phyloP scores from a whole-genome alignment of 148 eudicot genomes.

The Dianthus caryophyllus region DNA sequence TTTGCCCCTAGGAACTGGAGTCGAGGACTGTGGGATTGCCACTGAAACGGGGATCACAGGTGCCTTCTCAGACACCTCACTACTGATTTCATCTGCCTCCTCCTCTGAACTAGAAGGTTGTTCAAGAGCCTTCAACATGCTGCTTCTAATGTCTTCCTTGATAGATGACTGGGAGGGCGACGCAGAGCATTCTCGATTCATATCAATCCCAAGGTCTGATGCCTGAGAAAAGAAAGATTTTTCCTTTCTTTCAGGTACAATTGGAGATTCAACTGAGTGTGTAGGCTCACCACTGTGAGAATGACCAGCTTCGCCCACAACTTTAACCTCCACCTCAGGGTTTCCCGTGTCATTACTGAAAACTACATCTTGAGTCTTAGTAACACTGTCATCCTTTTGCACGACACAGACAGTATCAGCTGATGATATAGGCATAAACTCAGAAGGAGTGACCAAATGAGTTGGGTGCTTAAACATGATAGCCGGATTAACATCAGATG shows the following conservation, averaged over 20 bases:
- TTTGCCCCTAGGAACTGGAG: constrained; percentile 46
- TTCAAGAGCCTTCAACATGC: constrained; percentile 42
- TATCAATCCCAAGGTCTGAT: constrained; percentile 72
- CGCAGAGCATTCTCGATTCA: constrained; percentile 57
- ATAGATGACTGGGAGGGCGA: constrained; percentile 47
- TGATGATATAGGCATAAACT: constrained; percentile 76
- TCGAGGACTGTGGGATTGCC: constrained; percentile 28
- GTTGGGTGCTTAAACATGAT: constrained; percentile 81
- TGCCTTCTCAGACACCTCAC: constrained; percentile 37
- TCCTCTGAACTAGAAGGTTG: constrained; percentile 49
- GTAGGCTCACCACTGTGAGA: constrained; percentile 42
- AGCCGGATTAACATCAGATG: constrained; percentile 46
- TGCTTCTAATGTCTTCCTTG: constrained; percentile 51
- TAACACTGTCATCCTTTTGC: constrained; percentile 52
- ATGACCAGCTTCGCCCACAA: constrained; percentile 66
- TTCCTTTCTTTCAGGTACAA: constrained; percentile 51
- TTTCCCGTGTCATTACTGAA: constrained; percentile 47
- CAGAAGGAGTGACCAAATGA: constrained; percentile 91
- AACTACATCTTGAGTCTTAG: constrained; percentile 53
- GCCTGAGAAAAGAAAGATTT: constrained; percentile 83
- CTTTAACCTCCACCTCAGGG: constrained; percentile 77
- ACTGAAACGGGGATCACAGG: constrained; percentile 42
- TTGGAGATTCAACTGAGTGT: constrained; percentile 36
- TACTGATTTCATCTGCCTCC: constrained; percentile 47
- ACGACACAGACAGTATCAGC: constrained; percentile 45